Evolutionary conservation across 805 yeast genomes (phyloP).

Genomic region (Yarrowia hollandica): DNA sequence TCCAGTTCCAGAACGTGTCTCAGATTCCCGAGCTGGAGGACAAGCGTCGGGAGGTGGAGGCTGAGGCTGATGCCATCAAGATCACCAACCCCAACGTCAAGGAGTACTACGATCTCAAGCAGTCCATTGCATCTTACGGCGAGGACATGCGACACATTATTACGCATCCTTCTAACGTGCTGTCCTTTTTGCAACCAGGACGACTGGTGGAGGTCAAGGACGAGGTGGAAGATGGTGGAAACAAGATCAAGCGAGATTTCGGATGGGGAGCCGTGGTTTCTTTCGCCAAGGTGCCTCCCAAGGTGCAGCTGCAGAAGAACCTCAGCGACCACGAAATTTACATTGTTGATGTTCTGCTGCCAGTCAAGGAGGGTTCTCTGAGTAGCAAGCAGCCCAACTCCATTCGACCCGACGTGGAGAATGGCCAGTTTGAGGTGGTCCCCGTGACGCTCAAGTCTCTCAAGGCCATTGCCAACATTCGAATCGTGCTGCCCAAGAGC

Average conservation of each 20-base stretch:
- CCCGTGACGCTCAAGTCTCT: constrained; percentile 84
- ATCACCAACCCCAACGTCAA: constrained; percentile 71
- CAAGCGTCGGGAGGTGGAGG: constrained; percentile 50
- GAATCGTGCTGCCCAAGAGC: constrained; percentile 77
- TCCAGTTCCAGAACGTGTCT: constrained; percentile 90
- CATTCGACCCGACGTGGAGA: constrained; percentile 77
- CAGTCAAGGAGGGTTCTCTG: constrained; percentile 71
- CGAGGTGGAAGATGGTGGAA: constrained; percentile 31
- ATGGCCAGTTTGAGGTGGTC: constrained; percentile 69
- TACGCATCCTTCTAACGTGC: constrained; percentile 85
- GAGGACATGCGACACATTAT: constrained; percentile 77
- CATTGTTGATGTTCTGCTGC: constrained; percentile 80
- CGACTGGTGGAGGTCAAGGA: constrained; percentile 64
- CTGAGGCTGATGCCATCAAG: constrained; percentile 49
- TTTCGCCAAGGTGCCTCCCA: constrained; percentile 59
- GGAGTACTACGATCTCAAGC: constrained; percentile 79
- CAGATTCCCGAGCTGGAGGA: constrained; percentile 83
- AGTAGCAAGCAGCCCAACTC: constrained; percentile 80
- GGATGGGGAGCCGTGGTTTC: constrained; percentile 96
- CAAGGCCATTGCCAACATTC: constrained; percentile 69
- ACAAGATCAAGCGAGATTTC: constrained; percentile 54
- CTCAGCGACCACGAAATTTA: constrained; percentile 87
- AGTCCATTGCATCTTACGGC: constrained; percentile 68
- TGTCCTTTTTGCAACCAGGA: constrained; percentile 86
- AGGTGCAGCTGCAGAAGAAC: constrained; percentile 44